phyloP scores from a whole-genome alignment of 345 rosid genomes.

The Ceriops decandra region DNA sequence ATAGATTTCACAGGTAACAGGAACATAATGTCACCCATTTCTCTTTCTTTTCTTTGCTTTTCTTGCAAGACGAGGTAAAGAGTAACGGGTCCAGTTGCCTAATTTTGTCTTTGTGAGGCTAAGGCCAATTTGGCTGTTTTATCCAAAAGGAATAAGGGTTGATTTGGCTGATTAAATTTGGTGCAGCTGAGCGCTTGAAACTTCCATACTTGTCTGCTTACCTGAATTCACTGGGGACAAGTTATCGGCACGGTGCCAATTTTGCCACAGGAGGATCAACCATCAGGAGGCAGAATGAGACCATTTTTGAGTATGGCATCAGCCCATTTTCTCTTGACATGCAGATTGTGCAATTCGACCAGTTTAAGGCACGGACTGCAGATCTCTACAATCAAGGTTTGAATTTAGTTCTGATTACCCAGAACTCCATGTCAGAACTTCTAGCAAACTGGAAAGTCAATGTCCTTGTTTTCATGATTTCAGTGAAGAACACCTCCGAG shows the following conservation, averaged over 20 bases:
- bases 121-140: background rate
- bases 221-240: slow-evolving; percentile 73
- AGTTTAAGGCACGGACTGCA: slow-evolving; percentile 61
- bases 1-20: slow-evolving; percentile 73
- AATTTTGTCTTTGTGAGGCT: background rate
- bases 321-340: slow-evolving; percentile 86
- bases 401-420: background rate
- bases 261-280: slow-evolving; percentile 96
- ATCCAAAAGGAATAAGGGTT: background rate
- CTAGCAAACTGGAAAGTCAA: no score
- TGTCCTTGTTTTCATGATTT: slow-evolving; percentile 3
- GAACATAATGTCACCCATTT: background rate
- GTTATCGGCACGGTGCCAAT: slow-evolving; percentile 84
- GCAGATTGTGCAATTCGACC: slow-evolving; percentile 77
- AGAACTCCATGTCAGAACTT: background rate
- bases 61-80: background rate
- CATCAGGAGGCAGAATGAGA: slow-evolving; percentile 75
- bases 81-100: background rate
- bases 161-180: slow-evolving; percentile 1
- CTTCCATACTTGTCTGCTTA: slow-evolving; percentile 84
- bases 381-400: slow-evolving; percentile 52
- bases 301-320: slow-evolving; percentile 76
- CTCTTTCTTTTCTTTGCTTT: background rate
- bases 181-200: slow-evolving; percentile 69
- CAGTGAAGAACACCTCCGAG: slow-evolving; percentile 46